These are phyloP conservation scores for Clitopilus passeckerianus DNA, from an alignment of 768 basidiomycete species.

Conservation along the genomic window DNA sequence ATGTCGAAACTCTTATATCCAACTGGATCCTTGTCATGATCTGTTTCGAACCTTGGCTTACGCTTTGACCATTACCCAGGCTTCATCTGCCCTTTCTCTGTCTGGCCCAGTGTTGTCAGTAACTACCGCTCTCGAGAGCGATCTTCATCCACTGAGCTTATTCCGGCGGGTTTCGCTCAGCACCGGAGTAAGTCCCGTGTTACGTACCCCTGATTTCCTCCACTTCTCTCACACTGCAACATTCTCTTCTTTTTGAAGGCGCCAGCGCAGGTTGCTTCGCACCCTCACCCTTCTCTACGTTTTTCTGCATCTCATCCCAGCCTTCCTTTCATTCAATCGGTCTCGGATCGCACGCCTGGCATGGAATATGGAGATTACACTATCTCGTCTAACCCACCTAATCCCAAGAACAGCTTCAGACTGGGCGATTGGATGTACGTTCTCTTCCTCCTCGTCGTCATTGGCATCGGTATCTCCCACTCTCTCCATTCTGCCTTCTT, in stretches of 20 bases:
- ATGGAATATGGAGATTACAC: constrained; percentile 37
- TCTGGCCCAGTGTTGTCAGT: constrained; percentile 42
- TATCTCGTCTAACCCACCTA: constrained; percentile 68
- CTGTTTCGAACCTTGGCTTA: constrained; percentile 11
- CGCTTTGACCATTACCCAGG: constrained; percentile 30
- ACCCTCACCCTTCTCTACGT: constrained; percentile 16
- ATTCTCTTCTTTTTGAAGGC: constrained; percentile 12
- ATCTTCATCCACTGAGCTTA: constrained; percentile 35
- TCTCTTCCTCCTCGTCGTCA: constrained; percentile 8
- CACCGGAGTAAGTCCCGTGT: constrained; percentile 7
- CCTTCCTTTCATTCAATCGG: constrained; percentile 12
- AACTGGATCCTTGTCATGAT: background rate
- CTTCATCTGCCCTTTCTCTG: constrained; percentile 48
- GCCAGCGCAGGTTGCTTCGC: constrained; percentile 10
- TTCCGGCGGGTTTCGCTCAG: constrained; percentile 1
- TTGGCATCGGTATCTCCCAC: constrained; percentile 6
- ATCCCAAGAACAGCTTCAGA: constrained; percentile 61
- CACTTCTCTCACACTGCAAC: constrained; percentile 1
- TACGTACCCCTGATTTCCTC: constrained; percentile 13
- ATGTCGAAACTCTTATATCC: background rate
- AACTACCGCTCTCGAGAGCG: constrained; percentile 54
- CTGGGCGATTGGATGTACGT: constrained; percentile 77
- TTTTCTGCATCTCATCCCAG: constrained; percentile 24
- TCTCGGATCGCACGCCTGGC: constrained; percentile 12
- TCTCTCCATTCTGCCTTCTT: constrained; percentile 13